Base-by-base conservation (phyloP, 371 early-diverging fungal genomes). In the Coemansia sp. region DNA sequence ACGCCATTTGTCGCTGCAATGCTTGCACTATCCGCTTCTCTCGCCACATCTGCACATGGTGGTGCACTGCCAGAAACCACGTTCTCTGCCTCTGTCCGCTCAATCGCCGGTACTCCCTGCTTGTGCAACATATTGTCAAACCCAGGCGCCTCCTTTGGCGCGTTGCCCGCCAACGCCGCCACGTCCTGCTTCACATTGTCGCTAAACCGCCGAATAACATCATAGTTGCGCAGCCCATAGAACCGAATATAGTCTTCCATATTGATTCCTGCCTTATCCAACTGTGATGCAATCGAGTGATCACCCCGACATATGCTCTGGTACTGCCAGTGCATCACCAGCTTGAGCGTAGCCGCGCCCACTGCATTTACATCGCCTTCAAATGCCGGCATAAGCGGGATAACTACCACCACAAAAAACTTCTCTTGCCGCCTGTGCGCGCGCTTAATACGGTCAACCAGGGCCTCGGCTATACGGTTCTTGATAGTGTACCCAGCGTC, bases 351-450 rank as follows among this genome's bases (percentile, higher is more conserved):
- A 13, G 88, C 89, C 2, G 92, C 95, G 34, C 86, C 89, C 34
- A 87, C 86, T 2, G 89, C 85, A 59, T 82, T 83, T 34, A 96
- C 78, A 65, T 92, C 94, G 54, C 88, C 90, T 58, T 91, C 91
- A 78, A 95, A 95, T 14, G 93, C 95, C 18, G 98, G 98, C 84
- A 94, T 87, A 58, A 95, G 80, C 11, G 97, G 97, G 84, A 96
- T 91, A 37, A 96, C 70, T 39, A 97, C 90, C 72, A 93, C 88
- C 21, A 93, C 90, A 45, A 89, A 87, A 83, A 95, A 95, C 51
- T 86, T 84, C n/a, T 85, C 82, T 6, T 81, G 78, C 7, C 88
- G 83, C 54, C 82, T 66, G 60, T 91, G 85, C 10, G 97, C 97
- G 31, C 85, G 83, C 48, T 86, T 76, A 52, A 97, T 92, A 50